Evolutionary conservation across 176 grass and related monocot species (phyloP).

Genomic region (Olyra latifolia): DNA sequence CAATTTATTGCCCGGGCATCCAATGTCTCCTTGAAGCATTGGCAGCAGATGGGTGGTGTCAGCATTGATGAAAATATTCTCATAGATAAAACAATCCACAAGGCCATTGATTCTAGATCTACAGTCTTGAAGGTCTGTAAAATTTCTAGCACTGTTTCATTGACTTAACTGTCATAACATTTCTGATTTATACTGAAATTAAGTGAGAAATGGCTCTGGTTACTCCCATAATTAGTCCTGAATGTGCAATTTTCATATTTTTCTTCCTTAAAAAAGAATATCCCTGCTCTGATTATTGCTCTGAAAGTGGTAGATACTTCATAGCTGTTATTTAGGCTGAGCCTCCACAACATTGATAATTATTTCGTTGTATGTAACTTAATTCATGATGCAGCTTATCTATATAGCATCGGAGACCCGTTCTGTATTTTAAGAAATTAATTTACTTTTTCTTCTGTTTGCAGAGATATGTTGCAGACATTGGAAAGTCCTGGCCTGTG

Average conservation of each 20-base stretch:
- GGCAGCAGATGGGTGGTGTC: constrained; percentile 88
- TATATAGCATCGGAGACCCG: not conserved
- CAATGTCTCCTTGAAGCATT: constrained; percentile 90
- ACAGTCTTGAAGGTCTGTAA: constrained; percentile 77
- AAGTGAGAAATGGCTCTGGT: constrained; percentile 1
- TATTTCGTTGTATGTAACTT: not conserved
- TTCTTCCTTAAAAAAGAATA: not conserved
- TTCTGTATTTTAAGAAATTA: constrained; percentile 5
- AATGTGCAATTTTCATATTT: not conserved
- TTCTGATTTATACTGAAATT: not conserved
- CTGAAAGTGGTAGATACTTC: not conserved
- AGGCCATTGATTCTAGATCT: constrained; percentile 78
- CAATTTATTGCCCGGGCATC: constrained; percentile 92
- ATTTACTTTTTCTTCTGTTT: constrained; percentile 29
- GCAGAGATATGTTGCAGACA: constrained; percentile 96
- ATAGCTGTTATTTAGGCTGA: not conserved
- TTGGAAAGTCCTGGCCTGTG: constrained; percentile 96
- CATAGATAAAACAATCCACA: constrained; percentile 95
- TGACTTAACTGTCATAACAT: not conserved
- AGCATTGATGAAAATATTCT: constrained; percentile 89
- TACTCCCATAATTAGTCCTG: not conserved
- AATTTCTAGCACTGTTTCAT: not conserved
- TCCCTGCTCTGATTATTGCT: not conserved
- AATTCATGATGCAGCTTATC: constrained; percentile 12
- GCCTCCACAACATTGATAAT: not conserved